Conservation (phyloP, 2,329 filamentous ascomycete species). For the Ophiostoma novo-ulmi region DNA sequence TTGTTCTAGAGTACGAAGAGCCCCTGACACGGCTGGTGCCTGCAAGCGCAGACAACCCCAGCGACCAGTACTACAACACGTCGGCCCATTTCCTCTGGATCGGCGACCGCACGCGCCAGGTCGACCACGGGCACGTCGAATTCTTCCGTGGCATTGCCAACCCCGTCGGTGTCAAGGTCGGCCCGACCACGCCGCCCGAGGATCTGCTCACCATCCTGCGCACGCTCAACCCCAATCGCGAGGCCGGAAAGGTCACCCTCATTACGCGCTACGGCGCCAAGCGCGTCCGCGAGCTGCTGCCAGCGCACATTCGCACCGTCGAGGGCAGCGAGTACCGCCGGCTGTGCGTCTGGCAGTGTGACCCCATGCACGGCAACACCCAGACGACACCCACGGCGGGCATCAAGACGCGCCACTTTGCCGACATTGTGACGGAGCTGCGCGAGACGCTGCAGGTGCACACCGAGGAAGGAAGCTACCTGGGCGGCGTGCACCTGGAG, state of each 20-base stretch:
- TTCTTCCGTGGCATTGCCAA: conserved; percentile 96
- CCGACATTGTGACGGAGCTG: conserved; percentile 83
- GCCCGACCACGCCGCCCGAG: conserved; percentile 69
- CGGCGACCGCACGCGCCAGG: conserved; percentile 88
- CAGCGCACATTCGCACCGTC: conserved; percentile 82
- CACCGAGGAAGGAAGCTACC: conserved; percentile 72
- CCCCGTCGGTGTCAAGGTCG: conserved; percentile 93
- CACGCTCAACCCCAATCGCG: conserved; percentile 73
- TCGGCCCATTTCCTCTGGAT: conserved; percentile 98
- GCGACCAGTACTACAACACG: conserved; percentile 72
- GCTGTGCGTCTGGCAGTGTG: conserved; percentile 88
- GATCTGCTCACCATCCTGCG: conserved; percentile 78
- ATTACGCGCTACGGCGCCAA: conserved; percentile 90
- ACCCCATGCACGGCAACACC: conserved; percentile 93
- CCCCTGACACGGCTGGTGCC: conserved; percentile 59
- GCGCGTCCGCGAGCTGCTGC: conserved; percentile 70
- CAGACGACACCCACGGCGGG: conserved; percentile 62
- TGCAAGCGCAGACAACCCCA: conserved; percentile 35
- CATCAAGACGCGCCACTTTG: conserved; percentile 89
- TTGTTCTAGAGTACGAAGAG: conserved; percentile 92
- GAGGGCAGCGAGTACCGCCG: conserved; percentile 65
- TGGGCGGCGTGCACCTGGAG: conserved; percentile 92
- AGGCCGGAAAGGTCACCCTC: conserved; percentile 88
- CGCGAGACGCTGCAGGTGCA: conserved; percentile 80
- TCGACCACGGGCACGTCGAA: conserved; percentile 90